Conservation (phyloP, 2,329 filamentous ascomycete genomes). For the Aspergillus bombycis region DNA sequence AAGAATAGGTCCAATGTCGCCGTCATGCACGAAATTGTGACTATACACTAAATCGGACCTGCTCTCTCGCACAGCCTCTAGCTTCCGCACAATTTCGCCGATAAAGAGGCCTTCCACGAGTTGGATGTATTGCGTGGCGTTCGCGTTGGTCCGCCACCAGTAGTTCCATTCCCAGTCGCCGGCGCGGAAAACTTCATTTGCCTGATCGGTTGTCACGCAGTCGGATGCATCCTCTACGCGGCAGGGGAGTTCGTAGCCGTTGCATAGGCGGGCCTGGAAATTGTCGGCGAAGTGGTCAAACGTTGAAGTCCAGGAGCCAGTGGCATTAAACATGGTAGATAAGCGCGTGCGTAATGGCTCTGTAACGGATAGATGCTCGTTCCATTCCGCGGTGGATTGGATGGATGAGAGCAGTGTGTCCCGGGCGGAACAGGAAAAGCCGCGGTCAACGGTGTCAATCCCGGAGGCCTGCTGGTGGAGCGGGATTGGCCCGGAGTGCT, state of each 20-base stretch:
- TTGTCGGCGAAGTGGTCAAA: slow-evolving; percentile 47
- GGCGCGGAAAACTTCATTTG: slow-evolving; percentile 42
- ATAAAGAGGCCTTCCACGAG: slow-evolving; percentile 43
- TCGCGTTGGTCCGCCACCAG: slow-evolving; percentile 40
- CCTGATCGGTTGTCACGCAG: slow-evolving; percentile 38
- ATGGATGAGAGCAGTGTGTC: slow-evolving; percentile 27
- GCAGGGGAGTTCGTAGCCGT: slow-evolving; percentile 43
- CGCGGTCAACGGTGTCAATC: slow-evolving; percentile 41
- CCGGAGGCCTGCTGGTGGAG: slow-evolving; percentile 42
- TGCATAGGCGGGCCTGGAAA: slow-evolving; percentile 45
- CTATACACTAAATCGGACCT: slow-evolving; percentile 33
- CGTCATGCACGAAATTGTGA: slow-evolving; percentile 44
- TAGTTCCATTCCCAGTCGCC: slow-evolving; percentile 49
- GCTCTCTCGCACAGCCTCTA: slow-evolving; percentile 32
- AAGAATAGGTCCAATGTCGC: slow-evolving; percentile 41
- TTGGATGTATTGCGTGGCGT: slow-evolving; percentile 42
- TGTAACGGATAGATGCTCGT: slow-evolving; percentile 39
- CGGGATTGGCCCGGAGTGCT: slow-evolving; percentile 34
- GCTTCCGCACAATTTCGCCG: slow-evolving; percentile 36
- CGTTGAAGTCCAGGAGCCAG: slow-evolving; percentile 35
- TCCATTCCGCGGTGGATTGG: slow-evolving; percentile 37
- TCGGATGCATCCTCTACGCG: slow-evolving; percentile 26
- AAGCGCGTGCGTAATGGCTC: slow-evolving; percentile 31
- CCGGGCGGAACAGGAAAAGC: slow-evolving; percentile 37
- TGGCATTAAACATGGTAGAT: slow-evolving; percentile 37